phyloP scores from a whole-genome alignment of 2,329 filamentous ascomycete genomes.

The Fusarium begoniae region DNA sequence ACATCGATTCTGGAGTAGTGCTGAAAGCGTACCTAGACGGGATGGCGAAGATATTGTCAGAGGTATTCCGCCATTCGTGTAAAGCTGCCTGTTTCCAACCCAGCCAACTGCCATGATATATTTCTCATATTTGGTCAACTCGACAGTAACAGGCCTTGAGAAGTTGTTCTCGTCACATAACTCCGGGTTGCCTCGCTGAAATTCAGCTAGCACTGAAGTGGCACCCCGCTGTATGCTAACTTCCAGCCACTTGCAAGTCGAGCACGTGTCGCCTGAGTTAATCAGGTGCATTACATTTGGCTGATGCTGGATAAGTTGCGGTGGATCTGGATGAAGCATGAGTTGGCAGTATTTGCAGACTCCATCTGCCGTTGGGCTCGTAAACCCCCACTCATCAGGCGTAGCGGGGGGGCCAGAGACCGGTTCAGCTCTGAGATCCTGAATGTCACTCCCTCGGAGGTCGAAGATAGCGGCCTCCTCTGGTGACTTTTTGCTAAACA shows the following conservation, averaged over 20 bases:
- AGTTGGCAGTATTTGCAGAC: conserved; percentile 12
- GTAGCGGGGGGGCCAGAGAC: accelerated
- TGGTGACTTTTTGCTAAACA: background rate
- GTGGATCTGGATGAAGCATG: background rate
- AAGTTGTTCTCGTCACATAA: background rate
- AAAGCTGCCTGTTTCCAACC: background rate
- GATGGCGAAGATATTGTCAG: background rate
- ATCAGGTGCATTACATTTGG: background rate
- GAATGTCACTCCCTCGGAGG: background rate
- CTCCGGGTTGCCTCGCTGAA: background rate
- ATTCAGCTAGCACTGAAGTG: background rate
- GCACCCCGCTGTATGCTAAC: background rate
- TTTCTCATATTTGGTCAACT: background rate
- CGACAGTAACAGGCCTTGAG: background rate
- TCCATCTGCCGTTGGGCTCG: background rate
- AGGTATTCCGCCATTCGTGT: background rate
- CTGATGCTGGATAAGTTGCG: background rate
- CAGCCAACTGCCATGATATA: background rate
- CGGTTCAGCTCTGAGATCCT: background rate
- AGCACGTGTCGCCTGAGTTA: background rate
- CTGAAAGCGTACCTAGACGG: background rate
- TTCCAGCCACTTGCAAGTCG: conserved; percentile 3
- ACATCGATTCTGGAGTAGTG: accelerated
- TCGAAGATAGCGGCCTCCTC: background rate
- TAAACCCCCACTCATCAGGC: conserved; percentile 5